These are phyloP conservation scores for Yamadazyma sp. DNA, from an alignment of 1,139 yeast genomes.

Conservation along the genomic window DNA sequence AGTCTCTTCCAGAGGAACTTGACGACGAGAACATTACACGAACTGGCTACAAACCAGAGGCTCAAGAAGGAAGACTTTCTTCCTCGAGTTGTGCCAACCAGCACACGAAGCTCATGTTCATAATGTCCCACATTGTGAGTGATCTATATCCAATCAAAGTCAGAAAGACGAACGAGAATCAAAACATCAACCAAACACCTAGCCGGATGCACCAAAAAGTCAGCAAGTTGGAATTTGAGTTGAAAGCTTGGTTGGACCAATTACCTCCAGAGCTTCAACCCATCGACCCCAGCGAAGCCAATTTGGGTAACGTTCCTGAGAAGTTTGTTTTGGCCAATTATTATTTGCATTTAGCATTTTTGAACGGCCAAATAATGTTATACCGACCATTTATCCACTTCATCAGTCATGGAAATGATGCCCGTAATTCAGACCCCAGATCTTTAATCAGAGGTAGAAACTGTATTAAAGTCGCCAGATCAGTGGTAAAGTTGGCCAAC, in stretches of 20 bases:
- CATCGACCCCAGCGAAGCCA: constrained; percentile 50
- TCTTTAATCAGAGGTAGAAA: constrained; percentile 71
- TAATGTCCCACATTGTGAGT: constrained; percentile 43
- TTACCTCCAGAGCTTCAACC: constrained; percentile 77
- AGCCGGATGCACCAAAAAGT: constrained; percentile 61
- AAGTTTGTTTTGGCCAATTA: constrained; percentile 71
- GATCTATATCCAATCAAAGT: constrained; percentile 45
- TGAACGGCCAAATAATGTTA: constrained; percentile 80
- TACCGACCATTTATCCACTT: constrained; percentile 93
- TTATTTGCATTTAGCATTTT: constrained; percentile 71
- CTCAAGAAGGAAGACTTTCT: constrained; percentile 51
- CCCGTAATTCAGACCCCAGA: constrained; percentile 41
- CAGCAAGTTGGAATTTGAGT: constrained; percentile 67
- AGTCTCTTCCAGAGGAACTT: constrained; percentile 77
- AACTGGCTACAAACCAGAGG: constrained; percentile 42
- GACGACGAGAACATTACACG: constrained; percentile 88
- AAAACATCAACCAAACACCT: constrained; percentile 22
- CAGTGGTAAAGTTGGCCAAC: constrained; percentile 79
- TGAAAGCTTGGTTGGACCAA: constrained; percentile 72
- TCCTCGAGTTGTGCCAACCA: constrained; percentile 83
- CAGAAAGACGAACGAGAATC: constrained; percentile 11
- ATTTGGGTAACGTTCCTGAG: constrained; percentile 46
- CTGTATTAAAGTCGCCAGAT: constrained; percentile 82
- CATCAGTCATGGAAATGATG: constrained; percentile 52
- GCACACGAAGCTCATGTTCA: constrained; percentile 68